Base-by-base conservation (phyloP, 108 stramenopile genomes). In the Asterionellopsis glacialis region DNA sequence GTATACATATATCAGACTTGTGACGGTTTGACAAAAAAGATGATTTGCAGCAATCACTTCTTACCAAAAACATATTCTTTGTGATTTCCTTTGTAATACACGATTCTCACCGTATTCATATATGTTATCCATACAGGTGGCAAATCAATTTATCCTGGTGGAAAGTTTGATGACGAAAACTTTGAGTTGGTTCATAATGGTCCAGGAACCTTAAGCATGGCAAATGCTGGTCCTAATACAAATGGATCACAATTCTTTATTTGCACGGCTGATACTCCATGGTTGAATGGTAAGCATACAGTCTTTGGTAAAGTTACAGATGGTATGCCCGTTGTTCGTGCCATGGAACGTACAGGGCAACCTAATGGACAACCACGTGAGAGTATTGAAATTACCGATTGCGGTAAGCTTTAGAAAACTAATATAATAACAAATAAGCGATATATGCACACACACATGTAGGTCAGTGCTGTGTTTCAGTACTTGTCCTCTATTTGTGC, bases 171-270 rank as follows among this genome's bases (percentile, higher is more conserved):
- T 24, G 87, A 89, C 55, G 93, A 90, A 70, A 91, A 97, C 75
- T 95, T 96, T 67, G 83, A 84, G 49, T 62, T 95, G 45, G 55
- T 57, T 21, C 96, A 97, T 71, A 80, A 81, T 41, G 85, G 84
- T 12, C 52, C 70, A 11, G 93, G 90, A 11, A 76, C 81, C 11
- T 50, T 74, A 12, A 42, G 5, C 9, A 85, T 85, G 84, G 85
- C 85, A 13, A 87, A 87, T 70, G 82, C 85, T 26, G 84, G 69
- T 0, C 97, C 97, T 23, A 85, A 95, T 55, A 95, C 94, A n/a
- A 96, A 96, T 59, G 95, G 96, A 40, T 74, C 67, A 41, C 97
- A 97, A 77, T 97, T 99, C 76, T 99, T 99, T 66, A 92, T 99
- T 70, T 93, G 91, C 75, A 95, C 95, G n/a, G 96, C 81, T 21